These are phyloP conservation scores for Ceratocystis diversiconidia DNA, from an alignment of 2,329 filamentous ascomycete genomes.

Conservation along the genomic window DNA sequence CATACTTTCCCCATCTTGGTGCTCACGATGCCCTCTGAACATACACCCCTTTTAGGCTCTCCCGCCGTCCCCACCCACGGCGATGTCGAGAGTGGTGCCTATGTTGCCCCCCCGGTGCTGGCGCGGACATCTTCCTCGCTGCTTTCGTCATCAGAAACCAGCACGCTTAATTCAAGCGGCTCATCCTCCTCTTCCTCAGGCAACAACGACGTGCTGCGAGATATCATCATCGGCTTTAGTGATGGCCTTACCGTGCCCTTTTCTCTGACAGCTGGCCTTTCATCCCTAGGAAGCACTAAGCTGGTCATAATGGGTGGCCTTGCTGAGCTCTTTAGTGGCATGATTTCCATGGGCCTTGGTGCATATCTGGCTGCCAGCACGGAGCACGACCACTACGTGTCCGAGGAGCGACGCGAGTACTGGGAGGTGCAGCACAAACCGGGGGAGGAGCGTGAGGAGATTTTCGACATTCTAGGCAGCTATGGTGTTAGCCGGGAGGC, in stretches of 20 bases:
- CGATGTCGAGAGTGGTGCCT: constrained; percentile 10
- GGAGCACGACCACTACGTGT: constrained; percentile 37
- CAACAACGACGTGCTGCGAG: constrained; percentile 37
- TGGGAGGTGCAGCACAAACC: constrained; percentile 32
- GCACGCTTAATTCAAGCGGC: constrained; percentile 14
- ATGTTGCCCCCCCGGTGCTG: background rate
- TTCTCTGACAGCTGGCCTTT: constrained; percentile 60
- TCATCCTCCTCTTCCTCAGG: constrained; percentile 24
- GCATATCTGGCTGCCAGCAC: constrained; percentile 55
- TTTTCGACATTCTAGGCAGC: constrained; percentile 36
- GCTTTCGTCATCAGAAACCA: constrained; percentile 18
- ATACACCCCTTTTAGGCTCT: constrained; percentile 9
- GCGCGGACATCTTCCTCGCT: constrained; percentile 18
- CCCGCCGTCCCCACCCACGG: background rate
- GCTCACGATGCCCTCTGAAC: constrained; percentile 5
- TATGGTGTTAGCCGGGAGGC: constrained; percentile 35
- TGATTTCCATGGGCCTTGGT: constrained; percentile 65
- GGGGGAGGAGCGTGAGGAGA: constrained; percentile 32
- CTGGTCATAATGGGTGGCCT: constrained; percentile 59
- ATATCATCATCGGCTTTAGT: constrained; percentile 61
- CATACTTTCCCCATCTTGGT: background rate
- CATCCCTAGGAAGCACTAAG: constrained; percentile 47
- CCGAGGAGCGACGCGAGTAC: constrained; percentile 33
- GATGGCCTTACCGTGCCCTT: constrained; percentile 72
- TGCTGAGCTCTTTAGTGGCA: constrained; percentile 60